A percentile compares a stretch with the other conserved stretches of the same genome.
Conservation (phyloP, 1,284 basidiomycete genomes). For the Ustilago tritici region DNA sequence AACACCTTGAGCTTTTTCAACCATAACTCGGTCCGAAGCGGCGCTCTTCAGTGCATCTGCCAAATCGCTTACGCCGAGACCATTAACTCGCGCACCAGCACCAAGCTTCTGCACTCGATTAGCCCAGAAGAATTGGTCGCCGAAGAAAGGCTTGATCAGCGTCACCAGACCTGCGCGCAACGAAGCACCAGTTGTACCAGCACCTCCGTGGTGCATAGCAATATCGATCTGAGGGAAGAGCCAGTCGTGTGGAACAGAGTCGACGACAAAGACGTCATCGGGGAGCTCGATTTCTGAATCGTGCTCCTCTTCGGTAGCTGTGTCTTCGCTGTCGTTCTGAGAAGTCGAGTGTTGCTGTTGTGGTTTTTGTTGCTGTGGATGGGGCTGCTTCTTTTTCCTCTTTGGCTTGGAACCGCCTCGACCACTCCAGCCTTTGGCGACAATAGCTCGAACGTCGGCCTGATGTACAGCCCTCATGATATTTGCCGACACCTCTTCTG, state of each 20-base stretch:
- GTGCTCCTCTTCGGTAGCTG: constrained; percentile 29
- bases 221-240: constrained; percentile 49
- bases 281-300: constrained; percentile 68
- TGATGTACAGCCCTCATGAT: constrained; percentile 58
- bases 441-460: constrained; percentile 63
- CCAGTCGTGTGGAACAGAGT: constrained; percentile 61
- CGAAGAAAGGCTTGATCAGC: constrained; percentile 66
- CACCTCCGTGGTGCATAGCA: constrained; percentile 76
- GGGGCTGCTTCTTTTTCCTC: constrained; percentile 29
- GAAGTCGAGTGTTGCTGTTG: constrained; percentile 4
- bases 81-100: constrained; percentile 53
- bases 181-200: constrained; percentile 75
- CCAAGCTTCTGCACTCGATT: constrained; percentile 58
- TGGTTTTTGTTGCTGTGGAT: constrained; percentile 5
- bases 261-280: constrained; percentile 60
- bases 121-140: constrained; percentile 67
- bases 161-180: constrained; percentile 62
- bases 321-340: constrained; percentile 26
- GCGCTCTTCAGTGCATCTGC: constrained; percentile 52
- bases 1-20: constrained; percentile 59
- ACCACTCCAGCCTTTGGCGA: constrained; percentile 67
- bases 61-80: constrained; percentile 35
- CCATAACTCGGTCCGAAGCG: constrained; percentile 54
- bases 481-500: constrained; percentile 66
- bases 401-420: constrained; percentile 41